Percentiles rank a stretch among this genome's conserved stretches.
These are phyloP conservation scores for Triadica sebifera DNA, from an alignment of 345 rosid species.

Conservation along the genomic window DNA sequence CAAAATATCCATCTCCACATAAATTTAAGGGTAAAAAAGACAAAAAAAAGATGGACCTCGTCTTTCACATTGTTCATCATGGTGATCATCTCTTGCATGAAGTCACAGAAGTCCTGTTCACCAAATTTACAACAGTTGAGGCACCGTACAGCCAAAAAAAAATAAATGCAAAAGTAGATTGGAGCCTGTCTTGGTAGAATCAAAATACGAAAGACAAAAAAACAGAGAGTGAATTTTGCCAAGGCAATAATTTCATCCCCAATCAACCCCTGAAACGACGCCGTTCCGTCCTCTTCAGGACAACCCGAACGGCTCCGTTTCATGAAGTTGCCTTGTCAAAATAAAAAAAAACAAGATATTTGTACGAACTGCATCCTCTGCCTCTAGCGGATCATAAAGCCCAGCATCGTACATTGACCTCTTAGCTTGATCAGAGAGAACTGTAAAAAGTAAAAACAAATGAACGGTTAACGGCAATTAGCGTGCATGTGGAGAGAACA, in stretches of 20 bases:
- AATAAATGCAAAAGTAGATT: no score
- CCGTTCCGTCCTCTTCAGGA: background rate
- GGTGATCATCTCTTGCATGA: conserved; percentile 90
- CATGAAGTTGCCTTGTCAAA: background rate
- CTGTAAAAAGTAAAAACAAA: conserved; percentile 30
- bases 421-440: conserved; percentile 59
- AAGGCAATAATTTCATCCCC: background rate
- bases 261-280: background rate
- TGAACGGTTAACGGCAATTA: conserved; percentile 17
- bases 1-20: background rate
- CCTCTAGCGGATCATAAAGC: conserved; percentile 66
- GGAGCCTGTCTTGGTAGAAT: background rate
- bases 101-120: conserved; percentile 69
- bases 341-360: background rate
- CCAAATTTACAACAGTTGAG: conserved; percentile 11
- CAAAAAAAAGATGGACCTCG: conserved; percentile 40
- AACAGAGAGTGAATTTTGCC: background rate
- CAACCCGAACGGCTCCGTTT: conserved; percentile 9
- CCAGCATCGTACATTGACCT: conserved; percentile 82
- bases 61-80: conserved; percentile 85
- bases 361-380: conserved; percentile 64
- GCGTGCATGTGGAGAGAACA: background rate
- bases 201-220: background rate
- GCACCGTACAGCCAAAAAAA: background rate
- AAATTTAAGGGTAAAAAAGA: background rate